Evolutionary conservation across 2,329 filamentous ascomycete genomes (phyloP), one percentile per base, ranked within the genome.

Genomic region (Fusarium fracticaudum): DNA sequence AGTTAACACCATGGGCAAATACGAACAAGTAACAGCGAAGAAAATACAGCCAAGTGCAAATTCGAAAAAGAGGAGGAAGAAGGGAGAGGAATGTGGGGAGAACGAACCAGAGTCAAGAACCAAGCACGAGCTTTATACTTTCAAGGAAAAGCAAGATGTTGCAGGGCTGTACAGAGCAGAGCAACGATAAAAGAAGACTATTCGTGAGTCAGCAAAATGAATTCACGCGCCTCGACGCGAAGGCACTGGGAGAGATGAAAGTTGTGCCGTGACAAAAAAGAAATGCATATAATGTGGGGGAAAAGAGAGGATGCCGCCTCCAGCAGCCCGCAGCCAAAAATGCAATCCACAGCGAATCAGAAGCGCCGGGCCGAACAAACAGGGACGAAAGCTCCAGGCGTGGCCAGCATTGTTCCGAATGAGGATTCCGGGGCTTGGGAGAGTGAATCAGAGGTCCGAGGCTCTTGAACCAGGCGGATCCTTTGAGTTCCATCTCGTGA

Each of bases 121-220:
- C 38, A 72, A 77, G 65, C 58, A 67, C 59, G 50, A 40, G 72
- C 72, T 77, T 54, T 63, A 61, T 64, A 70, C 60, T 63, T 75
- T 70, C 71, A 72, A 74, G 60, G 50, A 54, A 76, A 73, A 59
- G 57, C 62, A 69, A 69, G 60, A 67, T 58, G 76, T 75, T 71
- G 72, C 75, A 31, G 66, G 55, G 75, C 76, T 77, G 55, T 55
- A 69, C 45, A 40, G 59, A 73, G 74, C 73, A 61, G 71, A 55
- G 72, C 68, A 74, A 76, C 75, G 48, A 65, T 50, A 55, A 74
- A 64, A 65, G 40, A 64, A 61, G 67, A 58, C 76, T 71, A 53
- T 40, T 29, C 43, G 44, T 37, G 37, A 43, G 33, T 73, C 53
- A 76, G 72, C 61, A 35, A 75, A 15, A 41, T 35, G 41, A 17